Conservation (phyloP, 768 basidiomycete genomes). For the Nevesoporus exiguus region DNA sequence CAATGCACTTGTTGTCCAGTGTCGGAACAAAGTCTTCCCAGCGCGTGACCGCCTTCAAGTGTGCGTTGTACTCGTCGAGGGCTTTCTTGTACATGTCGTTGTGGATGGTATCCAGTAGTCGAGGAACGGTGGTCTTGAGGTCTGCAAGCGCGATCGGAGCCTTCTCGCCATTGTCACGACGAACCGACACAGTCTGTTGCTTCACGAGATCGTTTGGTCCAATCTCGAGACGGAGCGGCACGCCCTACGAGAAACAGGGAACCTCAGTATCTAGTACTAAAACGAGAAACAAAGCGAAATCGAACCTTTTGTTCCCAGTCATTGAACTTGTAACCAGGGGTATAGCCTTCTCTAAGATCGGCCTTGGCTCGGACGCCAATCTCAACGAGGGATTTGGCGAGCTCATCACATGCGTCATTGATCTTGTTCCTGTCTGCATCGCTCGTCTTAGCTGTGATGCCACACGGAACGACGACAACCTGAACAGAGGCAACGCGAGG, state of each 20-base stretch:
- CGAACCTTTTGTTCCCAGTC: conserved; percentile 97
- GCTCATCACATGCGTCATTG: conserved; percentile 71
- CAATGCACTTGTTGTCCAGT: conserved; percentile 82
- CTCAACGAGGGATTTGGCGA: conserved; percentile 70
- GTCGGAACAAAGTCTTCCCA: conserved; percentile 95
- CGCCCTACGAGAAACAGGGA: conserved; percentile 56
- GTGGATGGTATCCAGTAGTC: conserved; percentile 84
- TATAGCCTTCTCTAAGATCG: conserved; percentile 93
- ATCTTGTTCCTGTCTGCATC: conserved; percentile 68
- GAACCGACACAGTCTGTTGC: conserved; percentile 76
- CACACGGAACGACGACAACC: conserved; percentile 89
- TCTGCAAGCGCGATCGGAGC: conserved; percentile 49
- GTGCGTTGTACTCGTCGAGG: conserved; percentile 64
- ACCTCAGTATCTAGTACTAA: not conserved
- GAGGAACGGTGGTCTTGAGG: conserved; percentile 48
- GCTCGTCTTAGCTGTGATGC: conserved; percentile 81
- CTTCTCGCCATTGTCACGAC: conserved; percentile 74
- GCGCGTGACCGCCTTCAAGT: conserved; percentile 67
- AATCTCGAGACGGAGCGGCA: conserved; percentile 94
- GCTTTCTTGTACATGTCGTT: conserved; percentile 83
- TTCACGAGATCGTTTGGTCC: conserved; percentile 90
- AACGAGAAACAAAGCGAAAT: not conserved
- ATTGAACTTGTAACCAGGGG: conserved; percentile 98
- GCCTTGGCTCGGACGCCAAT: conserved; percentile 80
- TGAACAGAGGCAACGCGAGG: conserved; percentile 94